phyloP scores from a whole-genome alignment of 2,329 filamentous ascomycete species.

The Aureobasidium mangrovei region DNA sequence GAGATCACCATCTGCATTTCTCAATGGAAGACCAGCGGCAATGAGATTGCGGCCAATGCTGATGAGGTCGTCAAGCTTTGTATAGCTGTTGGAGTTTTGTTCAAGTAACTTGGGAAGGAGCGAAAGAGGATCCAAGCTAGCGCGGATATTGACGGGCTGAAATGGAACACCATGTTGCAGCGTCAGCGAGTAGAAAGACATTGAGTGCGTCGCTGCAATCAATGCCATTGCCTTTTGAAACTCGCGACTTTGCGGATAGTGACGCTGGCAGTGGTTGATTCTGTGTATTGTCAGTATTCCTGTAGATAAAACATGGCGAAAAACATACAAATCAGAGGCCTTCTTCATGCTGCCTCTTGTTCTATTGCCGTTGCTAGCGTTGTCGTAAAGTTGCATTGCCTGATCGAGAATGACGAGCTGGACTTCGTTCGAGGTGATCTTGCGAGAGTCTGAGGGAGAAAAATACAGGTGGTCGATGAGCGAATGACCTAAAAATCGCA shows the following conservation, averaged over 20 bases:
- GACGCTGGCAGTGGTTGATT: conserved; percentile 53
- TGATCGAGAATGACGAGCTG: conserved; percentile 53
- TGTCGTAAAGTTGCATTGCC: conserved; percentile 66
- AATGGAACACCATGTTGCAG: conserved; percentile 75
- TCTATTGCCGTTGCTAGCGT: conserved; percentile 71
- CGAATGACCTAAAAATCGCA: conserved; percentile 10
- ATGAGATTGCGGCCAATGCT: conserved; percentile 61
- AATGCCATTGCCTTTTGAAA: conserved; percentile 54
- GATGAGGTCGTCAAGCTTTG: conserved; percentile 63
- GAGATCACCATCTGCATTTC: conserved; percentile 23
- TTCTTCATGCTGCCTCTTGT: conserved; percentile 68
- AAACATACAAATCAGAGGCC: conserved; percentile 61
- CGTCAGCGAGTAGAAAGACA: conserved; percentile 68
- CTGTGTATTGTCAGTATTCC: conserved; percentile 32
- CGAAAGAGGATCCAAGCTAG: conserved; percentile 64
- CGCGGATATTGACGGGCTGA: conserved; percentile 67
- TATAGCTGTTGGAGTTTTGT: conserved; percentile 67
- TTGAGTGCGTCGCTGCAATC: conserved; percentile 61
- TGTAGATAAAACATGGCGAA: conserved; percentile 6
- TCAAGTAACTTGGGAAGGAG: conserved; percentile 65
- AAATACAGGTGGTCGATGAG: conserved; percentile 41
- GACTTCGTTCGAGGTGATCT: conserved; percentile 34
- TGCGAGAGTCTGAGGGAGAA: conserved; percentile 37
- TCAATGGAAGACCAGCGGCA: conserved; percentile 36
- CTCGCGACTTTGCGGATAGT: conserved; percentile 45